phyloP scores from a whole-genome alignment of 208 protist species.

The Trypanosoma avium region DNA sequence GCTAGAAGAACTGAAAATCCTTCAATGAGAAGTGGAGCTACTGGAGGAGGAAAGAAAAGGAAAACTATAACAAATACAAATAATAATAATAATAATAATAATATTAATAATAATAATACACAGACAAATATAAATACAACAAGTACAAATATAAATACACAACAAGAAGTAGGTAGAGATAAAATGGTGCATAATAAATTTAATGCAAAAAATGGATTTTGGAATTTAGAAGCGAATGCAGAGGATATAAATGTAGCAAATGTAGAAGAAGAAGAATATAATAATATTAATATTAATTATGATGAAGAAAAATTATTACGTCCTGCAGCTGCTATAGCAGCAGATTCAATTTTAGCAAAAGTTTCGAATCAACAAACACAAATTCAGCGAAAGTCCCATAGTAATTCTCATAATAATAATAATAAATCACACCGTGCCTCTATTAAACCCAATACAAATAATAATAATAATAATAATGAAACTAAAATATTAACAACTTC shows the following conservation, averaged over 20 bases:
- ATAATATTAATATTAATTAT: too few species aligned
- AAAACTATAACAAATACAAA: not conserved
- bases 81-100: not conserved
- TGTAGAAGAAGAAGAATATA: not conserved
- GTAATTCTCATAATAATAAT: not conserved
- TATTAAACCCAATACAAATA: not conserved
- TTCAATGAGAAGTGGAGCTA: constrained; percentile 23
- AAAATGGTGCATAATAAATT: too few species aligned
- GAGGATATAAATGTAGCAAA: not conserved
- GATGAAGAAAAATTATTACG: too few species aligned
- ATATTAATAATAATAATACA: not conserved
- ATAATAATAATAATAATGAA: too few species aligned
- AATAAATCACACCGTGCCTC: not conserved
- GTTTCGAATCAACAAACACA: not conserved
- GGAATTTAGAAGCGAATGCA: too few species aligned
- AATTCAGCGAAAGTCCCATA: not conserved
- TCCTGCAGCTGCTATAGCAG: too few species aligned
- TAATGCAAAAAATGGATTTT: too few species aligned
- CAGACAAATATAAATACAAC: too few species aligned
- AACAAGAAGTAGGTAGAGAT: too few species aligned
- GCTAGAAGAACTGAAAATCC: constrained; percentile 22
- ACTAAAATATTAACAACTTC: too few species aligned
- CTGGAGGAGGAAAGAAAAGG: not conserved
- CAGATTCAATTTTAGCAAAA: not conserved
- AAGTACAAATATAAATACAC: too few species aligned